Percentiles rank a stretch among this genome's conserved stretches.
These are phyloP conservation scores for Hypoxylon sp. DNA, from an alignment of 2,329 filamentous ascomycete species.

Conservation along the genomic window DNA sequence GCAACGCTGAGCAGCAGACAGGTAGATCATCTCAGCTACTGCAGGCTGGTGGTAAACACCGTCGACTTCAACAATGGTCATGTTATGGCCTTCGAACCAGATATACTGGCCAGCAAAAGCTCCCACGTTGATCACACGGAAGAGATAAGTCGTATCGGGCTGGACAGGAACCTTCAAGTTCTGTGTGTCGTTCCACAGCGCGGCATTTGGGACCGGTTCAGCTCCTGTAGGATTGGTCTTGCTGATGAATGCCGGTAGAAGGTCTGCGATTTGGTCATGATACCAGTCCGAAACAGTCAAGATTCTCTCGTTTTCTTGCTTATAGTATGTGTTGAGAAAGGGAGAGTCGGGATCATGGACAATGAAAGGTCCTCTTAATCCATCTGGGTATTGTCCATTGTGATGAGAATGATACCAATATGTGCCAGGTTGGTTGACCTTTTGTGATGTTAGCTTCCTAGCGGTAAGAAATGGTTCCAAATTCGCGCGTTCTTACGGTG, in stretches of 20 bases:
- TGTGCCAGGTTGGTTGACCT: conserved; percentile 77
- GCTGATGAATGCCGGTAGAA: conserved; percentile 65
- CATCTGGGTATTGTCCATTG: conserved; percentile 78
- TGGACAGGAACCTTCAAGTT: conserved; percentile 71
- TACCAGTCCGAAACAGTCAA: conserved; percentile 81
- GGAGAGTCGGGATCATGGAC: conserved; percentile 74
- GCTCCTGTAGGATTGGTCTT: conserved; percentile 70
- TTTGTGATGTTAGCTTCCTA: conserved; percentile 21
- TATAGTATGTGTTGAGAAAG: conserved; percentile 70
- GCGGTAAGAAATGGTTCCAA: background rate
- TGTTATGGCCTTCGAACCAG: conserved; percentile 76
- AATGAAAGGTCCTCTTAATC: conserved; percentile 74
- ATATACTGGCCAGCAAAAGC: conserved; percentile 78
- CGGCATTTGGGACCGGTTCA: conserved; percentile 77
- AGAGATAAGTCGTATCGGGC: conserved; percentile 79
- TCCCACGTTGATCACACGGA: conserved; percentile 80
- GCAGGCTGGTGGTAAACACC: conserved; percentile 76
- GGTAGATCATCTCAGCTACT: conserved; percentile 74
- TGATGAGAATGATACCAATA: conserved; percentile 86
- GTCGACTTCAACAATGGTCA: conserved; percentile 80
- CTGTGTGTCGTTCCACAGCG: conserved; percentile 79
- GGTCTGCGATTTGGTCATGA: conserved; percentile 68
- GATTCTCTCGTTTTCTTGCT: conserved; percentile 66
- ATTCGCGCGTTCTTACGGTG: conserved; percentile 61
- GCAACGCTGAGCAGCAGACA: conserved; percentile 77